Conservation (phyloP, 2,329 filamentous ascomycete species). For the Colletotrichum plurivorum region DNA sequence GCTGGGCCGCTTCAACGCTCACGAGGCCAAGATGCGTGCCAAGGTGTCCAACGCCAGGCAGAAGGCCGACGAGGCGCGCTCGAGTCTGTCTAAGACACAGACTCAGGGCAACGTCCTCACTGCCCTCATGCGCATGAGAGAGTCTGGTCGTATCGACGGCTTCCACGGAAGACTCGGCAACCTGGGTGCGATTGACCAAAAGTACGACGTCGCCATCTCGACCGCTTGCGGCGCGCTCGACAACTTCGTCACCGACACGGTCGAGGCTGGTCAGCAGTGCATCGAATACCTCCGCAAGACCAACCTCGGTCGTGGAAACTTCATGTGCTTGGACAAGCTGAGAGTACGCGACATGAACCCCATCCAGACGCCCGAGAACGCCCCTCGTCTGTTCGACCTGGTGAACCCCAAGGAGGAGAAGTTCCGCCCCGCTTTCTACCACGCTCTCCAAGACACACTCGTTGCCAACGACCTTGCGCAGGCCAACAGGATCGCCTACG, state of each 20-base stretch:
- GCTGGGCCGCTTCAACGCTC: conserved; percentile 77
- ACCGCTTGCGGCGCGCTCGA: conserved; percentile 93
- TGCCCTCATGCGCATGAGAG: conserved; percentile 93
- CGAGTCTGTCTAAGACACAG: conserved; percentile 89
- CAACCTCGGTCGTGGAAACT: conserved; percentile 95
- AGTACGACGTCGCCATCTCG: conserved; percentile 98
- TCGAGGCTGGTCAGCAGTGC: conserved; percentile 96
- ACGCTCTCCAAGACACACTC: conserved; percentile 93
- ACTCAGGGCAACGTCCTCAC: conserved; percentile 93
- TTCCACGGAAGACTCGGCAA: conserved; percentile 97
- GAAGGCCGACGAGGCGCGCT: conserved; percentile 95
- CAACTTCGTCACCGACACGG: conserved; percentile 96
- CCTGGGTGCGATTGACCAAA: conserved; percentile 91
- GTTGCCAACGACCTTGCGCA: conserved; percentile 95
- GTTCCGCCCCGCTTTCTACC: conserved; percentile 94
- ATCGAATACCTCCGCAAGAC: conserved; percentile 98
- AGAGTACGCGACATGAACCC: conserved; percentile 81
- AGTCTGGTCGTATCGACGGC: conserved; percentile 95
- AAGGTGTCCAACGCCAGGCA: conserved; percentile 92
- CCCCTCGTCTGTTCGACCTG: conserved; percentile 92
- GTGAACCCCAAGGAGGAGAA: conserved; percentile 89
- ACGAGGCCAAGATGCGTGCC: conserved; percentile 85
- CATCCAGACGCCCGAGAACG: conserved; percentile 91
- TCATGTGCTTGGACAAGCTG: conserved; percentile 94
- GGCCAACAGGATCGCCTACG: conserved; percentile 96